Evolutionary conservation across 345 rosid genomes (phyloP).

Genomic region (Isatis tinctoria): DNA sequence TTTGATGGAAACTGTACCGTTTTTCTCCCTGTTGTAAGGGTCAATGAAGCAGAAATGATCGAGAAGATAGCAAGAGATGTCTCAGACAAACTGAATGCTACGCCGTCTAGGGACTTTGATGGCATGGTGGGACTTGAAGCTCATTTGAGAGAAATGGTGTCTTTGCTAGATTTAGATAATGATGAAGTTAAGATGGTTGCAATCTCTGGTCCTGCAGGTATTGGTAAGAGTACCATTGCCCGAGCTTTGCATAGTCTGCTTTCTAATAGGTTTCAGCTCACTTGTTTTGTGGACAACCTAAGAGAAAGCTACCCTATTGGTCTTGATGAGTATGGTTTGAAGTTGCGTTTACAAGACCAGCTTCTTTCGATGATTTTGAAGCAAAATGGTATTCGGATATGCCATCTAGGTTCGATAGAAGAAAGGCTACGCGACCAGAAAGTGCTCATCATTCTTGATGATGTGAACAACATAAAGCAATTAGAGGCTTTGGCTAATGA

Average conservation of each 20-base stretch:
- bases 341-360: neutral
- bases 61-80: neutral
- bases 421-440: neutral
- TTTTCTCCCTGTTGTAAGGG: neutral
- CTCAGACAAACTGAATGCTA: neutral
- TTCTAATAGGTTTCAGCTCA: neutral
- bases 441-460: neutral
- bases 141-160: no score
- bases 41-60: no score
- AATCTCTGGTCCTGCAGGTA: neutral
- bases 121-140: no score
- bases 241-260: neutral
- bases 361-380: neutral
- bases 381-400: neutral
- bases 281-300: neutral
- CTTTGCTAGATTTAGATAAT: neutral
- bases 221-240: neutral
- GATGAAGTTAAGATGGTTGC: neutral
- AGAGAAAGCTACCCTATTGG: neutral
- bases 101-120: no score
- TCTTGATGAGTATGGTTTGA: neutral
- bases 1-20: no score
- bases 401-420: neutral
- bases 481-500: neutral
- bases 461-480: neutral